Conservation (phyloP, 148 eudicot species). For the Mesembryanthemum crystallinum region DNA sequence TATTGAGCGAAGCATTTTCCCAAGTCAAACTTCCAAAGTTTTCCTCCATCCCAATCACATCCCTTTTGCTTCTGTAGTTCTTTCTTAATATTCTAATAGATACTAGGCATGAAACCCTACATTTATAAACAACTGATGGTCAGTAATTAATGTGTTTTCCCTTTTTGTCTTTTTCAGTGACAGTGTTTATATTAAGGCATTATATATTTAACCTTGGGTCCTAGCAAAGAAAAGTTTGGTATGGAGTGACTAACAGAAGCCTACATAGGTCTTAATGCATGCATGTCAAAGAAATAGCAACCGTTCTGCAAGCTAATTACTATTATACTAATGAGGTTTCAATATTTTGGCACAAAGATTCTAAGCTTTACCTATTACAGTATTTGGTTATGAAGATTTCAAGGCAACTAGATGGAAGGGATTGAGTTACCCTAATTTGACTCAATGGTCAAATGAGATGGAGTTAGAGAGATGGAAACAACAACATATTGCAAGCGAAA, state of each 20-base stretch:
- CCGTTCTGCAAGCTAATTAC: too few relatives aligned
- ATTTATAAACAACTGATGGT: conserved; percentile 17
- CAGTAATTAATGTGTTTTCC: conserved; percentile 36
- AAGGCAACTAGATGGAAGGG: background rate
- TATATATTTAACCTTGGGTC: conserved; percentile 14
- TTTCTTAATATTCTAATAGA: background rate
- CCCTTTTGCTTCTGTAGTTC: conserved; percentile 25
- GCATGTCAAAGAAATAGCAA: background rate
- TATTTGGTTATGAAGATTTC: background rate
- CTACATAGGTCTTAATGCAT: background rate
- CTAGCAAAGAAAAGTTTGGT: conserved; percentile 23
- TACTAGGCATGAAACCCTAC: conserved; percentile 19
- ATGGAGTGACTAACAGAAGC: background rate
- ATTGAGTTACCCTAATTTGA: background rate
- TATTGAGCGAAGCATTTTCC: conserved; percentile 30
- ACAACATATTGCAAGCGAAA: too few relatives aligned
- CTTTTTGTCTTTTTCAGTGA: conserved; percentile 35
- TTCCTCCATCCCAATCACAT: conserved; percentile 27
- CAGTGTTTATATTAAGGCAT: background rate
- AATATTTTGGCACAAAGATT: background rate
- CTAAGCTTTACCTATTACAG: background rate
- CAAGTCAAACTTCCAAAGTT: conserved; percentile 34
- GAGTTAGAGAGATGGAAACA: too few relatives aligned
- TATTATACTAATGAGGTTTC: background rate
- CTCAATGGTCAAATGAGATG: background rate